Evolutionary conservation across 2,329 filamentous ascomycete species (phyloP).

Genomic region (Arthrobotrys sinensis): DNA sequence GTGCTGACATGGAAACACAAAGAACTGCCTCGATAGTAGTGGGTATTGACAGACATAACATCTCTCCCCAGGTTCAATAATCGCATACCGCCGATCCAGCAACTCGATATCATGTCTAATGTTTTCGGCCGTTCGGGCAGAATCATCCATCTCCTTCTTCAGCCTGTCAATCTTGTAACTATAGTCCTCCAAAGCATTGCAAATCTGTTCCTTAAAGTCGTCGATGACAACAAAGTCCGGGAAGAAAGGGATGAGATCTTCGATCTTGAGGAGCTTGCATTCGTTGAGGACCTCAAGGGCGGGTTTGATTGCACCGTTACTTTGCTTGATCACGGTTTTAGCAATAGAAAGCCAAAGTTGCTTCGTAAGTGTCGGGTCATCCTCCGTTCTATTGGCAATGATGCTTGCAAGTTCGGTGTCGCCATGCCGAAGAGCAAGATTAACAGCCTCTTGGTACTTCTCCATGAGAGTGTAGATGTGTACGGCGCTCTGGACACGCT

Average conservation of each 20-base stretch:
- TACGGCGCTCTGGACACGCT: conserved; percentile 92
- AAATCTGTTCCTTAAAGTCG: conserved; percentile 99
- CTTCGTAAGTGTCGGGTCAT: conserved; percentile 85
- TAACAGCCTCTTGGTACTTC: conserved; percentile 92
- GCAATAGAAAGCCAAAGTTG: conserved; percentile 96
- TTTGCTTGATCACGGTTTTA: conserved; percentile 90
- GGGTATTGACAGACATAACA: conserved; percentile 91
- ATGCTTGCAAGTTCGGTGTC: conserved; percentile 90
- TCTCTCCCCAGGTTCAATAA: conserved; percentile 94
- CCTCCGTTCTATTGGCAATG: conserved; percentile 87
- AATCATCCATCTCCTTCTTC: conserved; percentile 96
- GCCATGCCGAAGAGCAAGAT: conserved; percentile 89
- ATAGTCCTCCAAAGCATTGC: conserved; percentile 92
- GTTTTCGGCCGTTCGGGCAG: conserved; percentile 86
- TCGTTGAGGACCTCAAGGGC: conserved; percentile 94
- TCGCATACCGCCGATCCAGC: conserved; percentile 90
- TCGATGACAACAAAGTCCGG: conserved; percentile 99
- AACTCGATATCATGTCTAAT: conserved; percentile 91
- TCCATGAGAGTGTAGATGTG: conserved; percentile 98
- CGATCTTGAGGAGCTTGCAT: conserved; percentile 92
- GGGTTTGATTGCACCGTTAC: conserved; percentile 83
- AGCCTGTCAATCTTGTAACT: conserved; percentile 88
- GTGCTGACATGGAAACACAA: conserved; percentile 98
- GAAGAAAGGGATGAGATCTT: conserved; percentile 98
- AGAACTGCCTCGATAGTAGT: conserved; percentile 90